Percentiles rank a stretch among this genome's conserved stretches.
phyloP scores from a whole-genome alignment of 106 monocot species.

The Allium cepa region DNA sequence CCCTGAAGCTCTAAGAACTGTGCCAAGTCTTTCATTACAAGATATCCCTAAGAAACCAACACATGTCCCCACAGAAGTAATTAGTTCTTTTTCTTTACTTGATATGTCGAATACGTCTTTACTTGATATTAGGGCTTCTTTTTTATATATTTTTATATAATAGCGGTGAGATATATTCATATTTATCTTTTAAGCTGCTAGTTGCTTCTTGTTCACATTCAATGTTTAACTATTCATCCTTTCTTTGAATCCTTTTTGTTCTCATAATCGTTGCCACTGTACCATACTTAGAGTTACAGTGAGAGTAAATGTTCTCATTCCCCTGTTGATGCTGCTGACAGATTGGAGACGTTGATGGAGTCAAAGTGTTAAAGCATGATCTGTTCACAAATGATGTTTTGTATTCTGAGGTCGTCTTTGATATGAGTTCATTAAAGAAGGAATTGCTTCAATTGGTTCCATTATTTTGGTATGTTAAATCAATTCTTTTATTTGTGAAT shows the following conservation, averaged over 20 bases:
- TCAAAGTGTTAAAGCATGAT: slow-evolving; percentile 82
- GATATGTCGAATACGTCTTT: too few species aligned
- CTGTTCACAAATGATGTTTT: slow-evolving; percentile 97
- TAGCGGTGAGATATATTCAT: too few species aligned
- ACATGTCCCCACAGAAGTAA: slow-evolving; percentile 84
- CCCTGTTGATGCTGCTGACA: slow-evolving; percentile 4
- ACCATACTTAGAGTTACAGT: too few species aligned
- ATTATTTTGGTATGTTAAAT: slow-evolving; percentile 69
- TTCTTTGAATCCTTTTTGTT: too few species aligned
- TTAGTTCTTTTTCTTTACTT: too few species aligned
- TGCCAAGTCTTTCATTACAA: slow-evolving; percentile 82
- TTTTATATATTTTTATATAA: too few species aligned
- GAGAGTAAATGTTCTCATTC: too few species aligned
- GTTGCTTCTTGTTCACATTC: too few species aligned
- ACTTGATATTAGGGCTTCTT: too few species aligned
- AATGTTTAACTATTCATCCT: too few species aligned
- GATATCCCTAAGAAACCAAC: slow-evolving; percentile 86
- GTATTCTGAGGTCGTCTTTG: slow-evolving; percentile 97
- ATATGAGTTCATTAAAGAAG: slow-evolving; percentile 79
- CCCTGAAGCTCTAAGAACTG: slow-evolving; percentile 90
- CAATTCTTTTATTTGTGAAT: not conserved
- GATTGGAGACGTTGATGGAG: slow-evolving; percentile 82
- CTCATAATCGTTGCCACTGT: too few species aligned
- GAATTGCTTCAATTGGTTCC: slow-evolving; percentile 85
- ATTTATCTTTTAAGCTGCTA: too few species aligned